Base-by-base conservation (phyloP, 106 monocot genomes). In the Phalaenopsis aphrodite region DNA sequence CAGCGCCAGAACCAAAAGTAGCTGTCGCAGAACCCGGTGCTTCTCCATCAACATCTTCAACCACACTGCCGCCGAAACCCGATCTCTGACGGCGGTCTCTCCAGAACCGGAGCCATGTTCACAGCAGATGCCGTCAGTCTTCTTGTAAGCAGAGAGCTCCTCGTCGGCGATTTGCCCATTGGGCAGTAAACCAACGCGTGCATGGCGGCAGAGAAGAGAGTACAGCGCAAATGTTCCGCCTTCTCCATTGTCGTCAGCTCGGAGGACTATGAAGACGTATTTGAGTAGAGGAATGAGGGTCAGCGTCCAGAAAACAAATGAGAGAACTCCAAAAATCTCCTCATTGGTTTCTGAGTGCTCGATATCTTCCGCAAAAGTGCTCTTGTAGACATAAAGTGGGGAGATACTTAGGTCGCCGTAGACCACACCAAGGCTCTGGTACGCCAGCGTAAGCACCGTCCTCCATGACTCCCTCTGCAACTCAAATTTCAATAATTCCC, bases 181-280 rank as follows among this genome's bases (percentile, higher is more conserved):
- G 5, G 93, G 91, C 23, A 93, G 74, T 24, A 93, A 87, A 11
- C 93, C 91, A 10, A 90, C 78, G 4, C 88, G 74, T 37, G 93
- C 93, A 36, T 90, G 91, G 42, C 93, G 82, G 42, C 91, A 96
- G 3, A 96, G 84, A 43, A 96, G 84, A 1, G 91, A 93, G 80
- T 96, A 93, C 45, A 96, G 89, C 1, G 93, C 96, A 66, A 96
- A 96, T 18, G 96, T 96, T 47, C 93, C 93, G 4, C 96, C 96
- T 55, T 96, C 96, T 2, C 96, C 96, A 52, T 93, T 90, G 75
- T 96, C 93, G 30, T 96, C 88, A 1, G 91, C 96, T 37, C 88
- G 80, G 41, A 93, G 87, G 8, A 94, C 93, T 46, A 96, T 89
- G 79, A 91, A 91, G 71, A 96, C 93, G 75, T 96, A 96, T 65